Evolutionary conservation across 331 rosid genomes (phyloP), one percentile per base, ranked within the genome.

Genomic region (Erythrophleum ivorense): DNA sequence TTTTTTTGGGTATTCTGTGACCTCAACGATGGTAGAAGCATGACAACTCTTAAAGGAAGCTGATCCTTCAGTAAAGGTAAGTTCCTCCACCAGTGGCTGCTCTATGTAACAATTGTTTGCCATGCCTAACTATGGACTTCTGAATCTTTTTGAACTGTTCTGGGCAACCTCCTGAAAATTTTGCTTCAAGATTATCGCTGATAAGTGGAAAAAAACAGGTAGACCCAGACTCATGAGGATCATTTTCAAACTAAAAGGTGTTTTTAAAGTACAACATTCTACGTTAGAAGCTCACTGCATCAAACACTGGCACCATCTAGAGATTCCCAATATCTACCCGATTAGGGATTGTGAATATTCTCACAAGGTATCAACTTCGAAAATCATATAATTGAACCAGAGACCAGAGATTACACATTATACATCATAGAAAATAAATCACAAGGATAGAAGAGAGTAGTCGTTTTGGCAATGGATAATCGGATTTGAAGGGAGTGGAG

Each of bases 21-120:
- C 98, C 97, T 94, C 98, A 79, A 91, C 97, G 85, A 94, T 94
- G 78, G 98, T 92, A 73, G 97, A 94, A 84, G 98, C 97, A 87
- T 94, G 98, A 57, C 97, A 92, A 81, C 83, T 88, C 69, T 78
- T 78, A 89, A 91, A 94, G 55, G 97, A 94, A 84, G 87, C 90
- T 62, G 97, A 90, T 60, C 89, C 82, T 54, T 83, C 86, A 50
- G 87, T 68, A 85, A 86, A 94, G 49, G 97, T 94, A 78, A 87
- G 87, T 80, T 92, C 94, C 81, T 92, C 85, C 52, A 83, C 46
- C 43, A 90, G 48, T 73, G 87, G 93, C 60, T 86, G 89, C 75
- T 81, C 84, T 12, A 90, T 16, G 53, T 80, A 62, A 78, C 53
- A 53, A 68, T 73, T 76, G 9, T 55, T 80, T 5, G 60, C 72